phyloP scores from a whole-genome alignment of 2,329 filamentous ascomycete species.

The Colletotrichum tabaci region DNA sequence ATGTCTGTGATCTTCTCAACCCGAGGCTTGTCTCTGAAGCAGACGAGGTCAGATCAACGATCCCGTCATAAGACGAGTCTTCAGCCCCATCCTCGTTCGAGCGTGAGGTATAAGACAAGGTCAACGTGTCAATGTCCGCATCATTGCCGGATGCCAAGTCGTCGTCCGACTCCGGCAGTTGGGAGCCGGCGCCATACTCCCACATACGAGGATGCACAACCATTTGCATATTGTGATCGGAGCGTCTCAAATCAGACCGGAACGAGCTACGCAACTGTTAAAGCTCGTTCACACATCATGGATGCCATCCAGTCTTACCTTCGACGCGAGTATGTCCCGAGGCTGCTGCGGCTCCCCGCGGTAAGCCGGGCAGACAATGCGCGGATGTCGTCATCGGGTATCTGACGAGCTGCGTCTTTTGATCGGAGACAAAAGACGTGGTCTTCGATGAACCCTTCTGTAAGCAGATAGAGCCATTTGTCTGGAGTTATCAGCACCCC shows the following conservation, averaged over 20 bases:
- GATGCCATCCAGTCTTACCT: background rate
- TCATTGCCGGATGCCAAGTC: background rate
- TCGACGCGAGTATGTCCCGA: slow-evolving; percentile 20
- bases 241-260: background rate
- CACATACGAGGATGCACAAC: slow-evolving; percentile 12
- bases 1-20: background rate
- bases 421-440: slow-evolving; percentile 18
- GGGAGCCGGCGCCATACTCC: slow-evolving; percentile 3
- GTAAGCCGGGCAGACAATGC: slow-evolving; percentile 17
- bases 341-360: slow-evolving; percentile 16
- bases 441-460: slow-evolving; percentile 12
- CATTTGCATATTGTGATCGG: slow-evolving; percentile 4
- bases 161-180: background rate
- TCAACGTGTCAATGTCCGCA: slow-evolving; percentile 2
- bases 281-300: background rate
- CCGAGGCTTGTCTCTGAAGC: slow-evolving; percentile 7
- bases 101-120: slow-evolving; percentile 14
- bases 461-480: slow-evolving; percentile 13
- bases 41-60: slow-evolving; percentile 14
- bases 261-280: slow-evolving; percentile 6
- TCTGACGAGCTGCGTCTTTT: background rate
- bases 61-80: slow-evolving; percentile 7
- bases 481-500: slow-evolving; percentile 13
- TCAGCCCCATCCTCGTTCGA: background rate
- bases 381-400: slow-evolving; percentile 2